Evolutionary conservation across 768 basidiomycete species (phyloP), one percentile per base, ranked within the genome.

Genomic region (Phlebiopsis flavidoalba): DNA sequence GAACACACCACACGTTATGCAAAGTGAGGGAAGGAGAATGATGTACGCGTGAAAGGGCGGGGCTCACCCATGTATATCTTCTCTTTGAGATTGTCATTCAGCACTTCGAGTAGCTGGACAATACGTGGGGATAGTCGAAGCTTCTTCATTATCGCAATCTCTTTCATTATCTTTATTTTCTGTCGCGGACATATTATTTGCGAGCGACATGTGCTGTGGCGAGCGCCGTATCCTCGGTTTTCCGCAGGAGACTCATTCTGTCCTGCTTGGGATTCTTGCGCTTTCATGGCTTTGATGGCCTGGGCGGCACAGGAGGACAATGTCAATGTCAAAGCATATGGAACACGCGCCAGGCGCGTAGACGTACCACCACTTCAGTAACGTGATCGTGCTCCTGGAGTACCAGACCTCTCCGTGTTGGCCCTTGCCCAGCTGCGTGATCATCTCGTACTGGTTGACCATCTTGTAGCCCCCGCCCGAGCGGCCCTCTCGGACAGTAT

Each of bases 71-170:
- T 91, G 74, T 93, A 98, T 47, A 99, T 90, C 75, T 89, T 91
- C 67, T 91, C 88, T 53, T 84, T 83, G 64, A 89, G 81, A 47
- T 86, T 83, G 74, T 98, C 97, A 73, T 98, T 95, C 63, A 99
- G 95, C 70, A 98, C 94, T 73, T 98, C 95, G 66, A 86, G 85
- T 59, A 99, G 81, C 63, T 88, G 80, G 11, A 98, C 94, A 60
- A 97, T 87, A 71, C 97, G 88, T 0, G 90, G 88, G 69, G 97
- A 94, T 31, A n/a, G 26, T 51, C 87, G 78, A 68, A 92, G 89
- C 71, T 97, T 95, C 79, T 98, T 98, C 93, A 99, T 97, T 73
- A 98, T 95, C 2, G 97, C 97, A 61, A 98, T 95, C 76, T 98
- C 96, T 73, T 87, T 88, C 65, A 86, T 81, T 63, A 97, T 93